Conservation (phyloP, 192 early-diverging fungal species). For the Backusella westeae region DNA sequence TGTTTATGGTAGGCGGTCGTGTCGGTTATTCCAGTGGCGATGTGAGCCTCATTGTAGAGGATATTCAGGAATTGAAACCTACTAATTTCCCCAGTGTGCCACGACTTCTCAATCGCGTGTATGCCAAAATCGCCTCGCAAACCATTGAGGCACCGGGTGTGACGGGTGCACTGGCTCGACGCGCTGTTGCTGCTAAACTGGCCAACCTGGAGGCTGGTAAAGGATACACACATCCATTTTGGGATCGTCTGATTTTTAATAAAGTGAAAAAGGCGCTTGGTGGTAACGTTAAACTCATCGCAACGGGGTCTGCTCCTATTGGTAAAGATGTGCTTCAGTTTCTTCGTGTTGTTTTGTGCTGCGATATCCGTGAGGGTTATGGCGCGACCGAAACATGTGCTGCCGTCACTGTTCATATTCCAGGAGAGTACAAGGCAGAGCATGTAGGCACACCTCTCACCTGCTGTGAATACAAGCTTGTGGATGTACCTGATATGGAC, state of each 20-base stretch:
- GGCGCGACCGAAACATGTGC: slow-evolving; percentile 50
- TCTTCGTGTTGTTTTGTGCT: slow-evolving; percentile 64
- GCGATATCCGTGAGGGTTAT: slow-evolving; percentile 60
- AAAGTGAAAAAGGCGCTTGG: slow-evolving; percentile 81
- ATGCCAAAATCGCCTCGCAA: slow-evolving; percentile 51
- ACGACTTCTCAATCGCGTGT: slow-evolving; percentile 87
- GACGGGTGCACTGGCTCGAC: slow-evolving; percentile 50
- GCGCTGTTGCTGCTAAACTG: slow-evolving; percentile 63
- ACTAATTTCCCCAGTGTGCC: slow-evolving; percentile 89
- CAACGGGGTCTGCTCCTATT: slow-evolving; percentile 74
- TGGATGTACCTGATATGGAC: slow-evolving; percentile 87
- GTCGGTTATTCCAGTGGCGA: slow-evolving; percentile 73
- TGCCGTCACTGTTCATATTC: slow-evolving; percentile 26
- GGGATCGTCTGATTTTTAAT: slow-evolving; percentile 87
- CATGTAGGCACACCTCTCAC: slow-evolving; percentile 69
- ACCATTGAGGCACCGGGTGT: slow-evolving; percentile 62
- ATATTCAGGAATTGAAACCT: slow-evolving; percentile 74
- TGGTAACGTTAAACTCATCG: slow-evolving; percentile 63
- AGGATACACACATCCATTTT: slow-evolving; percentile 68
- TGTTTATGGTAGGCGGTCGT: slow-evolving; percentile 58
- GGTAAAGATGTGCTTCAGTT: slow-evolving; percentile 65
- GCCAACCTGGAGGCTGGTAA: slow-evolving; percentile 52
- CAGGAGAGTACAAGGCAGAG: slow-evolving; percentile 55
- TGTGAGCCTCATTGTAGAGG: slow-evolving; percentile 74
- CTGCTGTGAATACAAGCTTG: slow-evolving; percentile 73